A percentile compares a stretch with the other conserved stretches of the same genome.
These are phyloP conservation scores for Amylostereum areolatum DNA, from an alignment of 1,284 basidiomycete genomes.

Conservation along the genomic window DNA sequence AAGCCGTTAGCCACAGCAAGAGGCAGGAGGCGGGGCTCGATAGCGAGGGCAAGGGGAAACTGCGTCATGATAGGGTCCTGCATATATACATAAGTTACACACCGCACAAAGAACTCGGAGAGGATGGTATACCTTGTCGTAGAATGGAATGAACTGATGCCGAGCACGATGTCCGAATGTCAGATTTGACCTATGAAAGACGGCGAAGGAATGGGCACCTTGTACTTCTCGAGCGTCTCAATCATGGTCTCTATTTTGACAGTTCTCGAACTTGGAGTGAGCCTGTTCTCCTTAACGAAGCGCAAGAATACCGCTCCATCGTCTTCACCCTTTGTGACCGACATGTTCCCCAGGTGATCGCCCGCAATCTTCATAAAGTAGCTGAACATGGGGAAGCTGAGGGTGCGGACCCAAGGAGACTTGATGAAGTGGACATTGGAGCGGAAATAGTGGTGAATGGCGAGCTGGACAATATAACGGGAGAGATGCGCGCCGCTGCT, in stretches of 20 bases:
- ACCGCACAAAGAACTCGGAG: slow-evolving; percentile 3
- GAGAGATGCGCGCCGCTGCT: slow-evolving; percentile 70
- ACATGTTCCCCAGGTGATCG: slow-evolving; percentile 55
- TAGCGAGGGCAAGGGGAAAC: slow-evolving; percentile 65
- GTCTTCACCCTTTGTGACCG: slow-evolving; percentile 63
- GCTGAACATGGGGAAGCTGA: slow-evolving; percentile 51
- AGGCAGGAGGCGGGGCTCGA: slow-evolving; percentile 69
- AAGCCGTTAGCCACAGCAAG: slow-evolving; percentile 68
- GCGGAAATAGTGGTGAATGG: slow-evolving; percentile 71
- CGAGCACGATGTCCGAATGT: slow-evolving; percentile 6
- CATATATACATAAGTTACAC: slow-evolving; percentile 9
- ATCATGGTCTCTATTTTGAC: slow-evolving; percentile 57
- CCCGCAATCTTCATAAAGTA: slow-evolving; percentile 58
- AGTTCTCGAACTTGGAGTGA: slow-evolving; percentile 45
- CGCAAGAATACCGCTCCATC: slow-evolving; percentile 58
- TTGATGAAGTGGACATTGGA: slow-evolving; percentile 67
- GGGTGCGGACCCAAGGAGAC: slow-evolving; percentile 59
- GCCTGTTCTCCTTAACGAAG: slow-evolving; percentile 63
- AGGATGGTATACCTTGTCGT: slow-evolving; percentile 44
- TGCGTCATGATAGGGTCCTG: slow-evolving; percentile 73
- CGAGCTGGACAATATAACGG: slow-evolving; percentile 68
- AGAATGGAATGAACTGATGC: slow-evolving; percentile 68
- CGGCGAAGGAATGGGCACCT: slow-evolving; percentile 35
- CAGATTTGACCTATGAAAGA: too few relatives aligned
- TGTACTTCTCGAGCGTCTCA: slow-evolving; percentile 62